Evolutionary conservation across 2,329 filamentous ascomycete species (phyloP), one percentile per base, ranked within the genome.

Genomic region (Botrytis deweyae): DNA sequence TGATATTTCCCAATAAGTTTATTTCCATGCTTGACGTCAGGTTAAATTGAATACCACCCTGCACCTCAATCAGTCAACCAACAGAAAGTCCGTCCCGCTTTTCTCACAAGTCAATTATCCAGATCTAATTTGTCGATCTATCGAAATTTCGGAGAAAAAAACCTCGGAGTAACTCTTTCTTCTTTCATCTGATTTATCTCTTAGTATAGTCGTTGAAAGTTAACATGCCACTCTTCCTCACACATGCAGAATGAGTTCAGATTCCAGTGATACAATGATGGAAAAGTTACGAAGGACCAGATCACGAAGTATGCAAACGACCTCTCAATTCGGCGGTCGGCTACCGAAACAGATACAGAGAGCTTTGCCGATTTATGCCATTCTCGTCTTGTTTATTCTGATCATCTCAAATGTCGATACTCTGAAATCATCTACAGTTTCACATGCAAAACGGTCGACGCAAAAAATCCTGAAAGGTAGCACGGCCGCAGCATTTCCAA

Each of bases 401-500:
- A 73, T 79, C 22, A 64, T 79, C 38, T 76, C 78, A 1, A 76
- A 77, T 46, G 62, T 67, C 42, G 74, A 76, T 59, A 75, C 75
- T 16, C 67, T 78, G 44, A 59, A 64, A 22, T 62, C 76, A 25
- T 71, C 76, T 38, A 76, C 40, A 49, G 61, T 63, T 67, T 58
- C 59, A 61, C 66, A 72, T 61, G 49, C 52, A 66, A 74, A 73
- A 52, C 63, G 72, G 36, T 65, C 42, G 36, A 67, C n/a, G 12
- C 46, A 55, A 25, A 68, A 49, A 36, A 4, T 46, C 38, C 16
- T 70, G 38, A 73, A 33, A 20, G 55, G 40, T 18, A 61, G 52
- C 22, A 44, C 63, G 40, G 29, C 52, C 22, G 38, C 59, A 16
- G 38, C 59, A 22, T 93, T 90, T 78, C 91, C 87, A 9, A 86